Conservation (phyloP, 2,329 filamentous ascomycete genomes). For the Neopestalotiopsis sp. region DNA sequence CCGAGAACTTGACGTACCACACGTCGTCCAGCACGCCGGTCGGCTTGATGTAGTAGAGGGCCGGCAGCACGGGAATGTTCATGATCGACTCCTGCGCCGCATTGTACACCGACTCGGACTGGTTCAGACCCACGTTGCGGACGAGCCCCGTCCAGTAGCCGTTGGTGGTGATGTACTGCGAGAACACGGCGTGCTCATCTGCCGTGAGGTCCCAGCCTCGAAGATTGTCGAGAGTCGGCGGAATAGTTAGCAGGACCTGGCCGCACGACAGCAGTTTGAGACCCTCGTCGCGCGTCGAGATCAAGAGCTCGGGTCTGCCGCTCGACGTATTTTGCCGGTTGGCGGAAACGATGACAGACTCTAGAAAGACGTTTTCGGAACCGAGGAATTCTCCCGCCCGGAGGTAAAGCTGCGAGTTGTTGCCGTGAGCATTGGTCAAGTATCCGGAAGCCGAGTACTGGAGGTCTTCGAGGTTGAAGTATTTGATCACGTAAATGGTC, state of each 20-base stretch:
- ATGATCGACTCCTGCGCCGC: not conserved
- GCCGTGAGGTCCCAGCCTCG: slow-evolving; percentile 31
- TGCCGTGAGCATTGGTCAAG: not conserved
- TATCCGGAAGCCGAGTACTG: slow-evolving; percentile 4
- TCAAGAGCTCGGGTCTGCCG: slow-evolving; percentile 7
- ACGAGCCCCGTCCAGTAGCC: slow-evolving; percentile 29
- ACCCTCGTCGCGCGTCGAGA: not conserved
- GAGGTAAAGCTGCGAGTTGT: slow-evolving; percentile 13
- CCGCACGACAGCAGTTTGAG: slow-evolving; percentile 12
- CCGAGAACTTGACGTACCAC: slow-evolving; percentile 6
- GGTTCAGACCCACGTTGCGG: slow-evolving; percentile 15
- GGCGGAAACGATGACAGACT: slow-evolving; percentile 2
- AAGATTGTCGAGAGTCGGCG: slow-evolving; percentile 31
- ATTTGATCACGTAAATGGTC: slow-evolving; percentile 42
- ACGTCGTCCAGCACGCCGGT: not conserved
- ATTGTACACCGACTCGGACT: not conserved
- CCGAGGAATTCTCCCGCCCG: slow-evolving; percentile 8
- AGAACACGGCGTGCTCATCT: slow-evolving; percentile 29
- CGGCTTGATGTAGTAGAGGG: not conserved
- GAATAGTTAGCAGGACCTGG: slow-evolving; percentile 35
- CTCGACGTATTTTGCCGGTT: slow-evolving; percentile 1
- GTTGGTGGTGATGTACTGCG: slow-evolving; percentile 28
- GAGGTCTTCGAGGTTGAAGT: slow-evolving; percentile 21
- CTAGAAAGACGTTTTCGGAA: not conserved
- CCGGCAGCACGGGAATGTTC: slow-evolving; percentile 5